phyloP scores from a whole-genome alignment of 2,329 filamentous ascomycete genomes.

The Ceratocystiopsis sp. region DNA sequence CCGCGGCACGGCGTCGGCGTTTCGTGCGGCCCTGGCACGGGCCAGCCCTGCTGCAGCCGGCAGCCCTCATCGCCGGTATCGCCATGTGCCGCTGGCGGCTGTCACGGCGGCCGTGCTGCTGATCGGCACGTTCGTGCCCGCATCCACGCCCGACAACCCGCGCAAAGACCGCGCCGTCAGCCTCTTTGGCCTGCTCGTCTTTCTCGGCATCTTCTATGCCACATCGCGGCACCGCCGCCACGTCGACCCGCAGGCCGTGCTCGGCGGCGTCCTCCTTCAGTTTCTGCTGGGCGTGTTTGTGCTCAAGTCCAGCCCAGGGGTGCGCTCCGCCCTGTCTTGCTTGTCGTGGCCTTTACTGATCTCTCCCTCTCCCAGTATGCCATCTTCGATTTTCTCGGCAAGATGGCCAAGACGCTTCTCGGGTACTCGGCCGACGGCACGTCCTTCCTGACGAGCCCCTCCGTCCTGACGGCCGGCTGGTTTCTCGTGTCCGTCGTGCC shows the following conservation, averaged over 20 bases:
- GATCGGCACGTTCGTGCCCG: constrained; percentile 33
- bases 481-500: constrained; percentile 73
- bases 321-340: not conserved
- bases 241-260: constrained; percentile 62
- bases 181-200: constrained; percentile 11
- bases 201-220: constrained; percentile 33
- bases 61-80: not conserved
- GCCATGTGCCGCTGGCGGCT: constrained; percentile 21
- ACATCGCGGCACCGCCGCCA: constrained; percentile 53
- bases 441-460: constrained; percentile 43
- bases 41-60: not conserved
- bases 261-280: constrained; percentile 76
- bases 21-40: not conserved
- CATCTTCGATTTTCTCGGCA: constrained; percentile 80
- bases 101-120: constrained; percentile 56
- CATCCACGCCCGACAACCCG: constrained; percentile 10
- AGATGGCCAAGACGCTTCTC: constrained; percentile 55
- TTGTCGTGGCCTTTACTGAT: not conserved
- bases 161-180: constrained; percentile 19
- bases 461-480: constrained; percentile 31
- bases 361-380: constrained; percentile 29
- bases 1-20: not conserved
- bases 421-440: constrained; percentile 61
- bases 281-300: constrained; percentile 84
- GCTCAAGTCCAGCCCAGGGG: constrained; percentile 61